Evolutionary conservation across 331 rosid genomes (phyloP).

Genomic region (Saraca asoca): DNA sequence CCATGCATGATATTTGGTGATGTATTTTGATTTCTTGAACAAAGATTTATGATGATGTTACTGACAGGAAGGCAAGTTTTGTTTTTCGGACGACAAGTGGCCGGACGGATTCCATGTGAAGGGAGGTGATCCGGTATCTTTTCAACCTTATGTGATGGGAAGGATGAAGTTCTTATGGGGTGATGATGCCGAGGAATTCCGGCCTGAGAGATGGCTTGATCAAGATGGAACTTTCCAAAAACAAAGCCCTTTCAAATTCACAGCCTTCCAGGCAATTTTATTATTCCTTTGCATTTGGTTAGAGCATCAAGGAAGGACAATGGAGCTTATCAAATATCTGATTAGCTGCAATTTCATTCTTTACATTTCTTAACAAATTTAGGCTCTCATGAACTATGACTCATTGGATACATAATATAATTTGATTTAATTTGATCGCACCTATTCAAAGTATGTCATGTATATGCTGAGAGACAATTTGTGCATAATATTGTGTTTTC

Average conservation of each 20-base stretch:
- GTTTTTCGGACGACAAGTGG: slow-evolving; percentile 60
- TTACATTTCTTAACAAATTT: too few relatives aligned
- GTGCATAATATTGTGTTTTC: not conserved
- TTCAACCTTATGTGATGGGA: slow-evolving; percentile 72
- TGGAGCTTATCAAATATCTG: not conserved
- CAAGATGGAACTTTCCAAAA: slow-evolving; percentile 49
- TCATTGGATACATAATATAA: too few relatives aligned
- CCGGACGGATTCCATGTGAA: slow-evolving; percentile 62
- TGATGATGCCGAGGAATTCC: slow-evolving; percentile 61
- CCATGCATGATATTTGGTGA: not conserved
- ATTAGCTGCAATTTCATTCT: not conserved
- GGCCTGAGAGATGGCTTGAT: slow-evolving; percentile 76
- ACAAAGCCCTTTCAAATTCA: slow-evolving; percentile 68
- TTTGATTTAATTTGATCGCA: too few relatives aligned
- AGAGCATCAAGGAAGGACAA: not conserved
- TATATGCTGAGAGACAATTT: too few relatives aligned
- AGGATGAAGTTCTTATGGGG: slow-evolving; percentile 77
- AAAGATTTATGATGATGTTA: not conserved
- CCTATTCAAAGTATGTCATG: too few relatives aligned
- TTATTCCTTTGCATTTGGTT: not conserved
- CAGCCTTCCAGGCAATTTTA: slow-evolving; percentile 75
- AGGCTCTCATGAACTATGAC: too few relatives aligned
- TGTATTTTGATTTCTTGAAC: not conserved
- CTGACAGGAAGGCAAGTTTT: slow-evolving; percentile 52
- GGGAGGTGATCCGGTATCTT: slow-evolving; percentile 55